Evolutionary conservation across 305 asterid species (phyloP).

Genomic region (Fraxinus ornus): DNA sequence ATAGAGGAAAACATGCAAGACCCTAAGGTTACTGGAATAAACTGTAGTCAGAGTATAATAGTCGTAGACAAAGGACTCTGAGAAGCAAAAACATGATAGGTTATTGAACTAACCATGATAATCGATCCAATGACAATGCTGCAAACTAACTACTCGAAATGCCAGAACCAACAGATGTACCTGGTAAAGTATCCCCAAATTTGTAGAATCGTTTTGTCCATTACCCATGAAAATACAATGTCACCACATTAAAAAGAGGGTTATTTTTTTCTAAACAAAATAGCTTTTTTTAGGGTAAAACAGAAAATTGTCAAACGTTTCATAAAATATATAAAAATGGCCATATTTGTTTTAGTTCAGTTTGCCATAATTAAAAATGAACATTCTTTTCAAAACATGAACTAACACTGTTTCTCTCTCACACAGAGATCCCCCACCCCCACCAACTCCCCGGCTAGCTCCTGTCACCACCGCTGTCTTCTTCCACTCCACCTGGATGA

Average conservation of each 20-base stretch:
- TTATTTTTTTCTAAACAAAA: not conserved
- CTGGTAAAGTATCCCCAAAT: not conserved
- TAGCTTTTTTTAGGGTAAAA: not conserved
- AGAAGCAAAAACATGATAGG: constrained; percentile 13
- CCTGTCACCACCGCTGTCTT: not conserved
- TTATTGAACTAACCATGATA: constrained; percentile 13
- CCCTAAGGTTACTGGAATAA: not conserved
- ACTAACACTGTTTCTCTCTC: not conserved
- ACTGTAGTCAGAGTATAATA: not conserved
- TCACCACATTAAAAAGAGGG: not conserved
- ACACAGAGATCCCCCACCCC: not conserved
- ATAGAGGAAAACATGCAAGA: not conserved
- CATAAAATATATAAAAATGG: not conserved
- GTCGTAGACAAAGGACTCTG: constrained; percentile 2
- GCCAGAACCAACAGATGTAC: not conserved
- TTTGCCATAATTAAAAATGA: not conserved
- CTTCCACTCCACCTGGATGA: not conserved
- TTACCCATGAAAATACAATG: not conserved
- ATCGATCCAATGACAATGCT: constrained; percentile 4
- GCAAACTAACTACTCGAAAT: constrained; percentile 12
- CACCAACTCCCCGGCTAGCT: not conserved
- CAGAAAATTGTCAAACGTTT: not conserved
- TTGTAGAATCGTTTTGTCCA: not conserved
- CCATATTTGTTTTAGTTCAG: not conserved
- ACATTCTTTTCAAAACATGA: not conserved